Conservation (phyloP, 257 asterid genomes). For the Solanum neorickii region DNA sequence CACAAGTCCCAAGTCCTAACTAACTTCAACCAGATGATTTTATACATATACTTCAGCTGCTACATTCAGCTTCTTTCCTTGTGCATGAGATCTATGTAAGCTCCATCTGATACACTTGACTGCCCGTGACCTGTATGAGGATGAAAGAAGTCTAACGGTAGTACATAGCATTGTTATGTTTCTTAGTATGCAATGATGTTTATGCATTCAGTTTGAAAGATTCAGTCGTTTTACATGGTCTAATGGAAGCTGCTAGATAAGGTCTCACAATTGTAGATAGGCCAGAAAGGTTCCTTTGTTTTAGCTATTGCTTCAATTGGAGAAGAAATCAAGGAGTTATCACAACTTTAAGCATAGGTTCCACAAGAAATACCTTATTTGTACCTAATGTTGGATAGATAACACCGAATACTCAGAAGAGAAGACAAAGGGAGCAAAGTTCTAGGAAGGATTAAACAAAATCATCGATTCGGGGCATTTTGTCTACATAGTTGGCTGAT, state of each 20-base stretch:
- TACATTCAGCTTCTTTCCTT: not conserved
- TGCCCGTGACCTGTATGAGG: not conserved
- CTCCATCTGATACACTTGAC: not conserved
- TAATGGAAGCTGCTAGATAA: constrained; percentile 78
- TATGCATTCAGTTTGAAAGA: constrained; percentile 42
- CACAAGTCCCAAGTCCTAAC: not conserved
- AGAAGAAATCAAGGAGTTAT: constrained; percentile 24
- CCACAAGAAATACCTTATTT: not conserved
- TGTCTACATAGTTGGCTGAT: constrained; percentile 49
- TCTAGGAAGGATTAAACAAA: constrained; percentile 33
- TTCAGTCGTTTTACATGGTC: constrained; percentile 73
- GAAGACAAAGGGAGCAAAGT: constrained; percentile 49
- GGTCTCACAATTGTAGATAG: constrained; percentile 67
- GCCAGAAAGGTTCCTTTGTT: constrained; percentile 61
- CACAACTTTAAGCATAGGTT: not conserved
- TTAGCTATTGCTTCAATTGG: constrained; percentile 68
- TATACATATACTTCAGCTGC: not conserved
- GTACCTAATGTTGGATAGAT: not conserved
- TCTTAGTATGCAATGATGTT: not conserved
- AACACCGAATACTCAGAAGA: constrained; percentile 38
- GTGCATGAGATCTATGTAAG: not conserved
- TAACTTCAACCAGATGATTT: not conserved
- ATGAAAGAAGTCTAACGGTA: not conserved
- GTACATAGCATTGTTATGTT: not conserved
- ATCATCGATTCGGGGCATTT: constrained; percentile 61